Evolutionary conservation across 371 early-diverging fungal species (phyloP).

Genomic region (Mortierella sp.): DNA sequence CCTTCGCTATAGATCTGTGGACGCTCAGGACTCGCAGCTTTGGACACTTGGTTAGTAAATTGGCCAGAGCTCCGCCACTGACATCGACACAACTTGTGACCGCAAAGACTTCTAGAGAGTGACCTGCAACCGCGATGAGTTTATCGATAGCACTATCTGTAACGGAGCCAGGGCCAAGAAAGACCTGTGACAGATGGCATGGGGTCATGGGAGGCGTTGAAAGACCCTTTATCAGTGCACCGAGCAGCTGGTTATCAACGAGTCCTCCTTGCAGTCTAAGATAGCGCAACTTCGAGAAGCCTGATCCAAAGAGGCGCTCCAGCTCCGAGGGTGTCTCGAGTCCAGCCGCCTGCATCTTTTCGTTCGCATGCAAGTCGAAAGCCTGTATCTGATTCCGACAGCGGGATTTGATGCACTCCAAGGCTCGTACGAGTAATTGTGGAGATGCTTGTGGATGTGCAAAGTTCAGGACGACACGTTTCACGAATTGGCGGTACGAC

Average conservation of each 20-base stretch:
- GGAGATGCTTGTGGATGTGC: slow-evolving; percentile 44
- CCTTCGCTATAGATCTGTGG: slow-evolving; percentile 33
- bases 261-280: slow-evolving; percentile 43
- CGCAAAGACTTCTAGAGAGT: slow-evolving; percentile 36
- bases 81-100: slow-evolving; percentile 53
- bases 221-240: slow-evolving; percentile 31
- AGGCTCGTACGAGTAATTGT: slow-evolving; percentile 21
- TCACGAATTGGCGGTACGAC: slow-evolving; percentile 24
- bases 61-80: slow-evolving; percentile 39
- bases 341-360: slow-evolving; percentile 39
- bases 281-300: slow-evolving; percentile 28
- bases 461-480: slow-evolving; percentile 40
- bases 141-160: slow-evolving; percentile 49
- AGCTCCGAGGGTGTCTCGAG: slow-evolving; percentile 24
- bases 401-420: slow-evolving; percentile 26
- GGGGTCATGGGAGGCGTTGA: not conserved
- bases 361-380: slow-evolving; percentile 40
- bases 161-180: slow-evolving; percentile 49
- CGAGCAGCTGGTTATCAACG: slow-evolving; percentile 39
- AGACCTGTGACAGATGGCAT: slow-evolving; percentile 37
- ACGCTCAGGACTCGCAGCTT: slow-evolving; percentile 38
- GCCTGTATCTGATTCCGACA: slow-evolving; percentile 26
- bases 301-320: slow-evolving; percentile 27
- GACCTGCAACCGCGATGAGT: slow-evolving; percentile 31
- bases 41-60: slow-evolving; percentile 39